These are phyloP conservation scores for Zangia roseola DNA, from an alignment of 768 basidiomycete species.

Conservation along the genomic window DNA sequence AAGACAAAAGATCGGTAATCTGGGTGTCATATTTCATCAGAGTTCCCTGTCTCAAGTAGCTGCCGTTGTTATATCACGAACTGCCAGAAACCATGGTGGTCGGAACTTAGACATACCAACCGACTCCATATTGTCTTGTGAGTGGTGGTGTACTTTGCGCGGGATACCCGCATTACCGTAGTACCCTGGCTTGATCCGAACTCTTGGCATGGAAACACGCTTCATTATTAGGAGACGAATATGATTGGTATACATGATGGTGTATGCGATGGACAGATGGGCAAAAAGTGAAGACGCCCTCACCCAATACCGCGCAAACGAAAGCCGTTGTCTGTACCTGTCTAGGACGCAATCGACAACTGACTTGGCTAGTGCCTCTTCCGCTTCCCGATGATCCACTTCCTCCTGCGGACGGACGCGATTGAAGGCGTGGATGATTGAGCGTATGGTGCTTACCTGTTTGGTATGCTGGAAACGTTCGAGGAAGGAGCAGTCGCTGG, in stretches of 20 bases:
- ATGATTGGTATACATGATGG: constrained; percentile 6
- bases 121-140: too few species aligned
- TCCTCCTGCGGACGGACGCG: constrained; percentile 43
- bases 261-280: too few species aligned
- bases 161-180: too few species aligned
- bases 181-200: too few species aligned
- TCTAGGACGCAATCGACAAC: constrained; percentile 11
- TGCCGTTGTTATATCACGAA: too few species aligned
- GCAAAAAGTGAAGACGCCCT: too few species aligned
- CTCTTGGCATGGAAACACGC: neutral
- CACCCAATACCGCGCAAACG: neutral
- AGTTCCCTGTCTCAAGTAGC: too few species aligned
- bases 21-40: too few species aligned
- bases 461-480: constrained; percentile 59
- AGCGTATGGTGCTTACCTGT: constrained; percentile 39
- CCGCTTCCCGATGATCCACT: constrained; percentile 53
- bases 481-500: constrained; percentile 68
- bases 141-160: too few species aligned
- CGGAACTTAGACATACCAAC: too few species aligned
- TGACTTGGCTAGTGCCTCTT: constrained; percentile 52
- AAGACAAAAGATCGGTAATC: too few species aligned
- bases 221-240: constrained; percentile 1
- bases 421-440: neutral
- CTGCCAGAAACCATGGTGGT: too few species aligned
- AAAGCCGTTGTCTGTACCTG: neutral